Evolutionary conservation across 768 basidiomycete species (phyloP).

Genomic region (Psilocybe azurescens): DNA sequence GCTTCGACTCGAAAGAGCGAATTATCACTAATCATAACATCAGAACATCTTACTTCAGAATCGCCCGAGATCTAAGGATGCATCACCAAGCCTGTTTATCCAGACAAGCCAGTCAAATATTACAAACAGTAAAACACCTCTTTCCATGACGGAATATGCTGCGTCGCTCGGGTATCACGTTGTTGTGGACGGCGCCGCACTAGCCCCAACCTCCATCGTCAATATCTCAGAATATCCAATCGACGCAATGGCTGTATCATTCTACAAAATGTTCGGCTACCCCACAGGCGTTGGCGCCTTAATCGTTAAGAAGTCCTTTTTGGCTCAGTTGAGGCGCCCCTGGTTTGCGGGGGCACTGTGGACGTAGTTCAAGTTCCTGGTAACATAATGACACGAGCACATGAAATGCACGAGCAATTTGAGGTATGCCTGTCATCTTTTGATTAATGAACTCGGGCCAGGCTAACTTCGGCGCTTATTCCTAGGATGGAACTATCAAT

Average conservation of each 20-base stretch:
- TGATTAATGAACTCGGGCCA: conserved; percentile 8
- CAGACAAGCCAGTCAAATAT: conserved; percentile 86
- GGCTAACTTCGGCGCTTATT: conserved; percentile 2
- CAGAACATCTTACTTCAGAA: conserved; percentile 62
- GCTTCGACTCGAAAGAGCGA: background rate
- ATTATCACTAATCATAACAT: conserved; percentile 9
- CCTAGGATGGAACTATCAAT: conserved; percentile 85
- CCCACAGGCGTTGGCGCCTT: conserved; percentile 87
- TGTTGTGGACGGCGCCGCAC: conserved; percentile 82
- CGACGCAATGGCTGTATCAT: conserved; percentile 84
- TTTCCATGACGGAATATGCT: conserved; percentile 69
- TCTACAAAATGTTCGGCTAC: conserved; percentile 92
- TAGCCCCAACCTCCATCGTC: conserved; percentile 74
- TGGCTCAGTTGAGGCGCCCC: conserved; percentile 64
- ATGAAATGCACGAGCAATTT: conserved; percentile 71
- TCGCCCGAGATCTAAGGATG: conserved; percentile 47
- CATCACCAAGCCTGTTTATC: conserved; percentile 68
- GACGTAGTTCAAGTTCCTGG: conserved; percentile 87
- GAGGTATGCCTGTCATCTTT: conserved; percentile 54
- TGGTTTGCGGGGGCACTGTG: conserved; percentile 88
- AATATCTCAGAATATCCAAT: conserved; percentile 70
- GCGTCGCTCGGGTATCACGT: conserved; percentile 73
- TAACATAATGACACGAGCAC: conserved; percentile 62
- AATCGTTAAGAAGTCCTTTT: conserved; percentile 72
- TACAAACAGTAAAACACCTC: conserved; percentile 72